Conservation (phyloP, 1,139 yeast genomes). For the Spathaspora jeffriesii region DNA sequence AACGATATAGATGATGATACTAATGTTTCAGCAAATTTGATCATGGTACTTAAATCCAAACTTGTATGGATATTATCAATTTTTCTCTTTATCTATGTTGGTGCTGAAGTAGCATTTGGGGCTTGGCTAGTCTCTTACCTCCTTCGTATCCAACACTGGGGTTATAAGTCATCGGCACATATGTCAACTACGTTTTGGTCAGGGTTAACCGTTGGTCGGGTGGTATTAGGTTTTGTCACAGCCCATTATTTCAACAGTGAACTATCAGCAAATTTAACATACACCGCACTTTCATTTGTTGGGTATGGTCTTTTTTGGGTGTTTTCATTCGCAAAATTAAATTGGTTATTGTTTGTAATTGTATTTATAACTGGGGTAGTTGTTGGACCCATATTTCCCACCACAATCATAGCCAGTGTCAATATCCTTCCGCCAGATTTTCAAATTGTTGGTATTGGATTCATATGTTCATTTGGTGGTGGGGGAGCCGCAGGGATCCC, state of each 20-base stretch:
- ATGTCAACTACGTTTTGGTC: conserved; percentile 68
- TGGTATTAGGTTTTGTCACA: conserved; percentile 60
- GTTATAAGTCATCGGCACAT: conserved; percentile 52
- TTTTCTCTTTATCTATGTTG: conserved; percentile 60
- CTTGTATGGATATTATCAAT: conserved; percentile 49
- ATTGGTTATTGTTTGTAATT: conserved; percentile 23
- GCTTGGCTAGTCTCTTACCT: conserved; percentile 66
- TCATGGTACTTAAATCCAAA: conserved; percentile 39
- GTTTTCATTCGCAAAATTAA: conserved; percentile 18
- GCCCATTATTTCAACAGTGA: conserved; percentile 48
- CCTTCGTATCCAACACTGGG: conserved; percentile 45
- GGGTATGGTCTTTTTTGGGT: conserved; percentile 35
- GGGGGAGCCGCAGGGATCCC: conserved; percentile 80
- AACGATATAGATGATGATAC: conserved; percentile 17
- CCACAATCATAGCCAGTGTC: conserved; percentile 66
- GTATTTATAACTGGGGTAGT: conserved; percentile 63
- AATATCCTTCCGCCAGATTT: conserved; percentile 60
- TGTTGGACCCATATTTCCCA: conserved; percentile 83
- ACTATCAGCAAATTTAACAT: conserved; percentile 39
- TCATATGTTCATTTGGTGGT: conserved; percentile 73
- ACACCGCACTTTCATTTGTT: conserved; percentile 26
- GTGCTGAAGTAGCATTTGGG: conserved; percentile 71
- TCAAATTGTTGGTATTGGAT: conserved; percentile 73
- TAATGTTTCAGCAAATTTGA: conserved; percentile 20
- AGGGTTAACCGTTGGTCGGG: conserved; percentile 65